Base-by-base conservation (phyloP, 176 grass and related monocot genomes). In the Paspalum vaginatum region DNA sequence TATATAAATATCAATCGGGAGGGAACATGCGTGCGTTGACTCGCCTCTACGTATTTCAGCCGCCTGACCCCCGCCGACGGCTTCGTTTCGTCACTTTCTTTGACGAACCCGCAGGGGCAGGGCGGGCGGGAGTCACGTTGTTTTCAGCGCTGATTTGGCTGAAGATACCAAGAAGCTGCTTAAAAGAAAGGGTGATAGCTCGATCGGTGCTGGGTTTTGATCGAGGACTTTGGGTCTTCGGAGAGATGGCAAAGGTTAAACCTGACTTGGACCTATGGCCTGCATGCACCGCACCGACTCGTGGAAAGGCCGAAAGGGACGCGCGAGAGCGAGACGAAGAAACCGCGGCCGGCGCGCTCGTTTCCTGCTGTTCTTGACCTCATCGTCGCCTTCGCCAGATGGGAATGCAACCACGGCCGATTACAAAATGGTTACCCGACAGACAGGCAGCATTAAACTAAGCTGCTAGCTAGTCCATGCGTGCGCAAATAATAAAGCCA, bases 1-100 rank as follows among this genome's bases (percentile, higher is more conserved):
- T n/a, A 55, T 32, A 2, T 3, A n/a, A 17, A 15, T 70, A 50
- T 15, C 67, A 49, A 49, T 49, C 66, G 11, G 42, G 45, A 72
- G 32, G 70, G 12, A 61, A 58, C 58, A 21, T 5, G 6, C 65
- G 75, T 64, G 83, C 58, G 5, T 70, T 54, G 75, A 85, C 75
- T 65, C 24, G 75, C 83, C 44, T 70, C 63, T 4, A 32, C 1
- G 21, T 10, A 6, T 37, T 37, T 58, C 71, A n/a, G n/a, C n/a
- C 17, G 11, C 65, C 42, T 47, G 66, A 32, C 60, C n/a, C n/a
- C n/a, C 14, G 20, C 4, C 18, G 76, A 50, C 79, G 68, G 44
- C 56, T 81, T 37, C 26, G 27, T 41, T 56, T 75, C 70, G 26
- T 61, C 67, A 16, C 17, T 21, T 37, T 61, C n/a, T 5, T 77